These are phyloP conservation scores for Penicillium egyptiacum DNA, from an alignment of 495 filamentous ascomycete genomes.

Conservation along the genomic window DNA sequence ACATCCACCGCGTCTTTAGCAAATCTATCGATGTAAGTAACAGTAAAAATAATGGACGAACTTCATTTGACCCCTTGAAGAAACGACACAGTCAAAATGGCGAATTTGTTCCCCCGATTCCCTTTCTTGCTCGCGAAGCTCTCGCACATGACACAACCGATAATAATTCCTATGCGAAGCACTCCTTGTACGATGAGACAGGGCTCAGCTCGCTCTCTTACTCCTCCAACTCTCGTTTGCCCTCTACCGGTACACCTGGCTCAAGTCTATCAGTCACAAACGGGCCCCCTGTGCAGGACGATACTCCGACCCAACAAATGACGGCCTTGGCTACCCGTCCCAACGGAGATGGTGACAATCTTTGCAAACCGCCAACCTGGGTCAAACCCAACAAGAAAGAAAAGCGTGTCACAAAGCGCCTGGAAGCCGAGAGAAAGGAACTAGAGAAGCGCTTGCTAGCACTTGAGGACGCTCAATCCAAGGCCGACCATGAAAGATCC, in stretches of 20 bases:
- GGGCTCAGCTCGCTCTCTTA: constrained; percentile 20
- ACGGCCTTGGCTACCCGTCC: not conserved
- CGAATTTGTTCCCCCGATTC: not conserved
- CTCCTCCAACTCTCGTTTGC: constrained; percentile 22
- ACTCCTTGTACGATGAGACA: constrained; percentile 17
- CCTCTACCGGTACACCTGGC: constrained; percentile 20
- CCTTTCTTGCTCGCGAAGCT: constrained; percentile 4
- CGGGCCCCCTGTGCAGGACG: constrained; percentile 8
- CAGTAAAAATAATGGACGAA: too few relatives aligned
- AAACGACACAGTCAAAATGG: constrained; percentile 19
- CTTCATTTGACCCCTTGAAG: constrained; percentile 21
- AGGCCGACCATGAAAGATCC: constrained; percentile 26
- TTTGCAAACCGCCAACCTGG: constrained; percentile 24
- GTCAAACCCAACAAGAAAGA: constrained; percentile 25
- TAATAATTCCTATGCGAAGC: constrained; percentile 3
- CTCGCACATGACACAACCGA: constrained; percentile 4
- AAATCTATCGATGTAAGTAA: constrained; percentile 28
- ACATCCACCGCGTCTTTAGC: constrained; percentile 37
- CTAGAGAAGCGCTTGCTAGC: constrained; percentile 37
- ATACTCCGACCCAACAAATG: constrained; percentile 8
- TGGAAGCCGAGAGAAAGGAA: constrained; percentile 42
- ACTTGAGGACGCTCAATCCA: constrained; percentile 34
- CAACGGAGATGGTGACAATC: constrained; percentile 10
- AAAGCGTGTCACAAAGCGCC: constrained; percentile 36
- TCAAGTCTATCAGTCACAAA: constrained; percentile 25